Conservation (phyloP, 164 flowering plant species). For the Liriodendron chinense region DNA sequence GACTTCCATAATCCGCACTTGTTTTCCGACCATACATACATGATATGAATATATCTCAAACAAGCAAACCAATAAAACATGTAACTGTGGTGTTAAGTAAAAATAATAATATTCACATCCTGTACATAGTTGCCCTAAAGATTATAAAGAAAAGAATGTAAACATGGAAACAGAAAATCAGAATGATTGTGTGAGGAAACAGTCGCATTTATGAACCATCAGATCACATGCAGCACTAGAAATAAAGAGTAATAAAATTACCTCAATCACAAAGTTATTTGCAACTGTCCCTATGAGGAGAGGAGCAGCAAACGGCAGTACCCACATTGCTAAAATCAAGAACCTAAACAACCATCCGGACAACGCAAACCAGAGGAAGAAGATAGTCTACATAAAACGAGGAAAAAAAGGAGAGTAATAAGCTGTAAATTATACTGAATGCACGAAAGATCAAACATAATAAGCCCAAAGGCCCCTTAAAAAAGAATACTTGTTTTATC, state of each 20-base stretch:
- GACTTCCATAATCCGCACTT: too few relatives aligned
- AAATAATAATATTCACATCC: too few relatives aligned
- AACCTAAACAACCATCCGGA: conserved; percentile 93
- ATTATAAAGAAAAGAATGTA: too few relatives aligned
- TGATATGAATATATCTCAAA: too few relatives aligned
- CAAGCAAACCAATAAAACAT: too few relatives aligned
- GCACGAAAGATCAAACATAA: not conserved
- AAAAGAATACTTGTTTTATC: not conserved
- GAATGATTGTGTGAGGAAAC: too few relatives aligned
- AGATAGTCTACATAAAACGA: conserved; percentile 53
- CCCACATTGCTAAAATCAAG: conserved; percentile 71
- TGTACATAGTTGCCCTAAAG: too few relatives aligned
- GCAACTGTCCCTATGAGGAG: conserved; percentile 81
- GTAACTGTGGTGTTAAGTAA: too few relatives aligned
- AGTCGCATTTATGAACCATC: too few relatives aligned
- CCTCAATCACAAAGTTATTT: conserved; percentile 82
- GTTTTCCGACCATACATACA: too few relatives aligned
- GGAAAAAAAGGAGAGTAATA: not conserved
- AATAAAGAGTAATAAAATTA: conserved; percentile 21
- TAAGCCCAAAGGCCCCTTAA: not conserved
- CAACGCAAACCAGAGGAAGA: conserved; percentile 92
- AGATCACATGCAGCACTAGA: too few relatives aligned
- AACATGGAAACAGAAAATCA: too few relatives aligned
- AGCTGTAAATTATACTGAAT: not conserved
- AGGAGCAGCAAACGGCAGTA: conserved; percentile 90